Conservation (phyloP, 2,329 filamentous ascomycete genomes). For the Fusarium nanum region DNA sequence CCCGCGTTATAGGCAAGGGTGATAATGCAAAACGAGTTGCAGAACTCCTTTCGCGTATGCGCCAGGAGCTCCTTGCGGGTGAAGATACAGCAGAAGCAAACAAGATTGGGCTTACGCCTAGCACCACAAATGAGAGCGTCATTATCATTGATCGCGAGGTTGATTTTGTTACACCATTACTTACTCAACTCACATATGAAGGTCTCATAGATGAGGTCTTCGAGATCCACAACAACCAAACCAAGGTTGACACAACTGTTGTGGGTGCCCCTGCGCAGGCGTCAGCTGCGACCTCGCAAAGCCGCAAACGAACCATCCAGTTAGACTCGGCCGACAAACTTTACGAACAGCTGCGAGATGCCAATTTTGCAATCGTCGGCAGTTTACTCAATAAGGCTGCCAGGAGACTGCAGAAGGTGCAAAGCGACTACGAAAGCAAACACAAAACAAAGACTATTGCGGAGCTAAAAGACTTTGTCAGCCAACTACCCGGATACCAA, state of each 20-base stretch:
- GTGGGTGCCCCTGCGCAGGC: conserved; percentile 79
- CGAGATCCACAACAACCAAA: conserved; percentile 90
- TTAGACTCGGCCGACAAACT: conserved; percentile 91
- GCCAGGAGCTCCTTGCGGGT: conserved; percentile 85
- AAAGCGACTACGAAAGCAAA: conserved; percentile 89
- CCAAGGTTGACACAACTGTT: conserved; percentile 90
- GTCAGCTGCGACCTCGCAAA: conserved; percentile 65
- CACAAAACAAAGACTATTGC: conserved; percentile 88
- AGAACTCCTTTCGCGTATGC: conserved; percentile 89
- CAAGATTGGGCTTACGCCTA: conserved; percentile 80
- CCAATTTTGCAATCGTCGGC: conserved; percentile 96
- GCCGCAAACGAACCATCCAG: conserved; percentile 86
- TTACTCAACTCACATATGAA: conserved; percentile 97
- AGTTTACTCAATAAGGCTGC: conserved; percentile 90
- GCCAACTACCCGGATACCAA: conserved; percentile 90
- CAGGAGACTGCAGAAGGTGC: conserved; percentile 82
- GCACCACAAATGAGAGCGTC: conserved; percentile 86
- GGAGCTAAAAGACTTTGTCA: conserved; percentile 95
- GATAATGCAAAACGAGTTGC: conserved; percentile 91
- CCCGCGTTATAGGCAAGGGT: conserved; percentile 93
- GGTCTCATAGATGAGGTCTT: conserved; percentile 95
- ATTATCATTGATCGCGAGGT: conserved; percentile 97
- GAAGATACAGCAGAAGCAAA: conserved; percentile 74
- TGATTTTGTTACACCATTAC: conserved; percentile 89
- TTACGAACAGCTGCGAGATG: conserved; percentile 87